phyloP scores from a whole-genome alignment of 2,329 filamentous ascomycete genomes.

The Pseudogymnoascus verrucosus region DNA sequence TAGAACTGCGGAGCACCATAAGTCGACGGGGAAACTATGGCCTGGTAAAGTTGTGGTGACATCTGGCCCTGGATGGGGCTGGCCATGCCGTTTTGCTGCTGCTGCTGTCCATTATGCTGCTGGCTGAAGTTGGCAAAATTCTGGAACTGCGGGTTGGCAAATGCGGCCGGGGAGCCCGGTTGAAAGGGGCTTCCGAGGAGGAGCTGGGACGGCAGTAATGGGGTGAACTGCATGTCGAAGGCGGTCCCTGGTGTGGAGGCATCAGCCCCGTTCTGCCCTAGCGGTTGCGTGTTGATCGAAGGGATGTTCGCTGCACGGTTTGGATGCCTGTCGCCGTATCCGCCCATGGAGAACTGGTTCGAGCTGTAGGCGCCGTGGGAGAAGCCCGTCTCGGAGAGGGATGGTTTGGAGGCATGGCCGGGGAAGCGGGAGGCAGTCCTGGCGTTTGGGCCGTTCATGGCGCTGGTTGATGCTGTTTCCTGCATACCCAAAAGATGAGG shows the following conservation, averaged over 20 bases:
- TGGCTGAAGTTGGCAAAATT: constrained; percentile 71
- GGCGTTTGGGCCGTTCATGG: constrained; percentile 48
- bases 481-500: constrained; percentile 88
- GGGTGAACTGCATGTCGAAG: constrained; percentile 98
- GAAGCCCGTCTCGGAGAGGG: constrained; percentile 78
- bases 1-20: constrained; percentile 77
- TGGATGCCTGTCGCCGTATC: constrained; percentile 80
- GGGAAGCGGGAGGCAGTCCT: constrained; percentile 53
- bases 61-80: constrained; percentile 72
- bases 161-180: constrained; percentile 82
- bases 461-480: constrained; percentile 62
- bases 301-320: constrained; percentile 75
- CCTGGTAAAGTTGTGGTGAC: constrained; percentile 76
- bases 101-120: constrained; percentile 40
- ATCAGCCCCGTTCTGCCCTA: constrained; percentile 55
- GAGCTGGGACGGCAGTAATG: constrained; percentile 86
- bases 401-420: constrained; percentile 70
- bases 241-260: constrained; percentile 80
- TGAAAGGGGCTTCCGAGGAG: constrained; percentile 95
- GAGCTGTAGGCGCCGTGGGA: constrained; percentile 88
- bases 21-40: constrained; percentile 76
- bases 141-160: constrained; percentile 87
- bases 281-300: constrained; percentile 72
- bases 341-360: constrained; percentile 61
- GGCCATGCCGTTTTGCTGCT: constrained; percentile 46